Conservation (phyloP, 2,329 filamentous ascomycete genomes). For the Aschersonia sp. region DNA sequence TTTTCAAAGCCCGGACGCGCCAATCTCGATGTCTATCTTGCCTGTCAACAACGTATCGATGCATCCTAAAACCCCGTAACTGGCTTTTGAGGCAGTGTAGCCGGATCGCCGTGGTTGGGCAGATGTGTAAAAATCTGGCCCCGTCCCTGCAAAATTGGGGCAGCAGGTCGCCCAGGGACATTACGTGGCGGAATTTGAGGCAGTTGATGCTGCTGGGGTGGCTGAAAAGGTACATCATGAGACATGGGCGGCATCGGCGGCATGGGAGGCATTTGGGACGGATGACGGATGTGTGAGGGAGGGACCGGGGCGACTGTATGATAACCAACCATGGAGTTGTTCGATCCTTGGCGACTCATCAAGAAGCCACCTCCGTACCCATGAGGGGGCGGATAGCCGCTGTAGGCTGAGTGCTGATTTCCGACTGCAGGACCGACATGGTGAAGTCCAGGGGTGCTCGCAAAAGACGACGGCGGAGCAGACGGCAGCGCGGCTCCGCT, state of each 20-base stretch:
- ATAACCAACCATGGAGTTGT: conserved; percentile 37
- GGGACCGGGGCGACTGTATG: conserved; percentile 25
- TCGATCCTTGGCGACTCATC: conserved; percentile 43
- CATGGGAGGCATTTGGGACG: conserved; percentile 2
- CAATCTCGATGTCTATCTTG: conserved; percentile 5
- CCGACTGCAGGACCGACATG: conserved; percentile 39
- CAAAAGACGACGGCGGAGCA: conserved; percentile 32
- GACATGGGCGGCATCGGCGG: conserved; percentile 5
- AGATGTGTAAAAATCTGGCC: conserved; percentile 36
- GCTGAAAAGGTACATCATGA: conserved; percentile 14
- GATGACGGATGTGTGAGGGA: conserved; percentile 15
- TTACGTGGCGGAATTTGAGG: conserved; percentile 26
- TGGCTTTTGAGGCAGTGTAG: conserved; percentile 45
- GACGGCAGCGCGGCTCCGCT: conserved; percentile 31
- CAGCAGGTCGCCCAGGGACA: conserved; percentile 30
- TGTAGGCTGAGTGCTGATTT: conserved; percentile 35
- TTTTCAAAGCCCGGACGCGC: too few relatives aligned
- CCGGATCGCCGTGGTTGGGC: conserved; percentile 43
- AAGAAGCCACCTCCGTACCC: conserved; percentile 34
- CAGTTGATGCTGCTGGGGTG: conserved; percentile 7
- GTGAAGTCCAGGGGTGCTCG: conserved; percentile 25
- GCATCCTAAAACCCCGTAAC: conserved; percentile 29
- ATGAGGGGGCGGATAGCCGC: conserved; percentile 31
- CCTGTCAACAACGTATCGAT: conserved; percentile 14
- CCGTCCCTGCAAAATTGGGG: conserved; percentile 25